These are phyloP conservation scores for Suillus brevipes DNA, from an alignment of 768 basidiomycete genomes.

Conservation along the genomic window DNA sequence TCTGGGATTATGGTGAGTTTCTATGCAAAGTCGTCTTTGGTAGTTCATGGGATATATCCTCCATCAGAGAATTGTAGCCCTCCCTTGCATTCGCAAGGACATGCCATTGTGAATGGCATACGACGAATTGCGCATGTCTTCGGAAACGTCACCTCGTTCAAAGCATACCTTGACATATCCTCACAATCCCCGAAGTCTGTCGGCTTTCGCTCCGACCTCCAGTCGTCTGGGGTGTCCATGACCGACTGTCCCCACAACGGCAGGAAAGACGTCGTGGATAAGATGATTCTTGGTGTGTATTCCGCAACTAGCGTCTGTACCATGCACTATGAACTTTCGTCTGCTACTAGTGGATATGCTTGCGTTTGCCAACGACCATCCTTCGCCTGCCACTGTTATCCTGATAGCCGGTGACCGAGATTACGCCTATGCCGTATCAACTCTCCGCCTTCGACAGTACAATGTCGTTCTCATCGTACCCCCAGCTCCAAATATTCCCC, in stretches of 20 bases:
- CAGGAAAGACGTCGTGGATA: conserved; percentile 42
- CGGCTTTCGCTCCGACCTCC: conserved; percentile 41
- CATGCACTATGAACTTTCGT: conserved; percentile 7
- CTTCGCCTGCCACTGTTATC: conserved; percentile 52
- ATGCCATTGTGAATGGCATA: conserved; percentile 44
- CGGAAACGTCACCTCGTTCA: conserved; percentile 50
- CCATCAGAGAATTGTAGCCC: conserved; percentile 33
- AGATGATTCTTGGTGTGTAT: conserved; percentile 46
- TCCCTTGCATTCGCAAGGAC: conserved; percentile 32
- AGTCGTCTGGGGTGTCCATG: conserved; percentile 45
- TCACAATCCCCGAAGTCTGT: conserved; percentile 36
- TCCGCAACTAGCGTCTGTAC: not conserved
- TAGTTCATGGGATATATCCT: not conserved
- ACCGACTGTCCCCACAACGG: conserved; percentile 37
- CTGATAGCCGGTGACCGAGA: conserved; percentile 72
- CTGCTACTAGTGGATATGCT: conserved; percentile 64
- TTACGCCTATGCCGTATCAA: conserved; percentile 61
- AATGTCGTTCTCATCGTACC: conserved; percentile 52
- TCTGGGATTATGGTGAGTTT: conserved; percentile 37
- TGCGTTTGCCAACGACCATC: conserved; percentile 60
- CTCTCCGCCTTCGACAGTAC: conserved; percentile 54
- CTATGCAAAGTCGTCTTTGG: not conserved
- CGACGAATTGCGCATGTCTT: conserved; percentile 45
- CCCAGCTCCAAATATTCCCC: conserved; percentile 35
- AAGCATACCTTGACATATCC: conserved; percentile 54